phyloP scores from a whole-genome alignment of 768 basidiomycete genomes.

The Mycena rebaudengoi region DNA sequence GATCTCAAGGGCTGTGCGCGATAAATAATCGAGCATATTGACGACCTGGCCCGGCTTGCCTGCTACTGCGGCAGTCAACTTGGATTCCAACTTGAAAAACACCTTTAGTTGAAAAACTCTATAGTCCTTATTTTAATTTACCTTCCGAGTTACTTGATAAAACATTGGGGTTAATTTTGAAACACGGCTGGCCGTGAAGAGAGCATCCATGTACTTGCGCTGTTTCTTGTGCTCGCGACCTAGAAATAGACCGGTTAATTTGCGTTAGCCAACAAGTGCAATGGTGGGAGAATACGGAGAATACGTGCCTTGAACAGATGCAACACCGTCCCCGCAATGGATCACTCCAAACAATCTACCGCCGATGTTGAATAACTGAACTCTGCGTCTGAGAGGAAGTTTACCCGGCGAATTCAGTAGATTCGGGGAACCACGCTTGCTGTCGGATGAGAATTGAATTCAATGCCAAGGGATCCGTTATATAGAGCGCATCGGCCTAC shows the following conservation, averaged over 20 bases:
- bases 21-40: constrained; percentile 30
- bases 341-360: constrained; percentile 33
- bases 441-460: constrained; percentile 33
- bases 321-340: constrained; percentile 31
- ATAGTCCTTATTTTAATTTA: too few species aligned
- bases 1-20: constrained; percentile 32
- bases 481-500: constrained; percentile 34
- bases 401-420: constrained; percentile 36
- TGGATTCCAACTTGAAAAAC: background rate
- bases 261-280: background rate
- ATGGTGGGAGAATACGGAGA: background rate
- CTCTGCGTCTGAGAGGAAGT: background rate
- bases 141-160: constrained; percentile 32
- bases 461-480: constrained; percentile 35
- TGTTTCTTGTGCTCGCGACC: constrained; percentile 37
- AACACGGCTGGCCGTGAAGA: constrained; percentile 32
- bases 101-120: background rate
- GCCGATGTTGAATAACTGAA: background rate
- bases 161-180: constrained; percentile 35
- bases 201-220: constrained; percentile 33
- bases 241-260: too few species aligned
- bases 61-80: background rate
- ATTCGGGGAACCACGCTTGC: constrained; percentile 32
- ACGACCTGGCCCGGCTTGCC: constrained; percentile 18
- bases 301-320: constrained; percentile 33